Conservation (phyloP, 2,329 filamentous ascomycete species). For the Nemania sp. region DNA sequence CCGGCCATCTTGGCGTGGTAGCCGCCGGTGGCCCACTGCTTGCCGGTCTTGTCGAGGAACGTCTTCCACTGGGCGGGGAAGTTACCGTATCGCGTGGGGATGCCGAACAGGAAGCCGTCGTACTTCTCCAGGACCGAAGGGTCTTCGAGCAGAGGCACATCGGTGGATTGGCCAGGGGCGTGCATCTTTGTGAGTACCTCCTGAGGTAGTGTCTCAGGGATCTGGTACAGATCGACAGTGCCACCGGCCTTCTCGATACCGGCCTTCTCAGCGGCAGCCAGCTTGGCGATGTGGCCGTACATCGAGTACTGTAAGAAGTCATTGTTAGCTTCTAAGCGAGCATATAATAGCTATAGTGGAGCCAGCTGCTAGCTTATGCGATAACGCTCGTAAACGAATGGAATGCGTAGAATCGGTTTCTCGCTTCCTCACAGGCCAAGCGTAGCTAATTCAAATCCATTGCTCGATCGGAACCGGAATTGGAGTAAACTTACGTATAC, state of each 20-base stretch:
- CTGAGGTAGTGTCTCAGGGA: conserved; percentile 81
- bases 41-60: conserved; percentile 89
- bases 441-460: background rate
- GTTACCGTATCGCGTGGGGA: conserved; percentile 95
- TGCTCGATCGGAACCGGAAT: background rate
- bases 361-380: background rate
- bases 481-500: conserved; percentile 34
- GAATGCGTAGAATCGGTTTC: background rate
- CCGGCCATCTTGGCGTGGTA: conserved; percentile 89
- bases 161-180: conserved; percentile 73
- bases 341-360: background rate
- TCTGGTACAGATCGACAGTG: conserved; percentile 79
- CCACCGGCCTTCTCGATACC: conserved; percentile 90
- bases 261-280: conserved; percentile 88
- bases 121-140: conserved; percentile 68
- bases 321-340: conserved; percentile 23
- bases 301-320: conserved; percentile 73
- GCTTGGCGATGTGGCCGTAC: conserved; percentile 84
- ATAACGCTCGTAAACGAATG: background rate
- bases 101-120: conserved; percentile 89
- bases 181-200: conserved; percentile 91
- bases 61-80: conserved; percentile 95
- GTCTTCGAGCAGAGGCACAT: conserved; percentile 65
- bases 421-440: background rate
- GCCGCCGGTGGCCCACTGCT: conserved; percentile 77